phyloP scores from a whole-genome alignment of 2,329 filamentous ascomycete genomes.

The Aspergillus brunneoviolaceus region DNA sequence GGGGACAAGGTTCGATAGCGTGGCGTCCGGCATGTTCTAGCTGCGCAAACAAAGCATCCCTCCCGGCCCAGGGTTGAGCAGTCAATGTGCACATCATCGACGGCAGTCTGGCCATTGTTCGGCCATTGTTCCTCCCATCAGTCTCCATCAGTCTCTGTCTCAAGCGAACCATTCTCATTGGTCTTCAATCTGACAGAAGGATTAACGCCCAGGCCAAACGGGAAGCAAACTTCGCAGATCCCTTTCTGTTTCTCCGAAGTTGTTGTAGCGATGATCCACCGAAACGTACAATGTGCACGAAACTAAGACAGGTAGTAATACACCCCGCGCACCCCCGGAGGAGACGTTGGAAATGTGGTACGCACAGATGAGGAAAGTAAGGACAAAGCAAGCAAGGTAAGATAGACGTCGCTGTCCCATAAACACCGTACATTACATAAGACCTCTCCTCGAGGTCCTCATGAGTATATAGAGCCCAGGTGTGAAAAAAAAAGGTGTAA shows the following conservation, averaged over 20 bases:
- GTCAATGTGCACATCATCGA: background rate
- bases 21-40: background rate
- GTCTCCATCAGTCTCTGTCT: too few species aligned
- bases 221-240: background rate
- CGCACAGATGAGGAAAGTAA: background rate
- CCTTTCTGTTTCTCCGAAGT: background rate
- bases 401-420: background rate
- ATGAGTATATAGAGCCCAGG: background rate
- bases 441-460: background rate
- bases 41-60: background rate
- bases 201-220: conserved; percentile 5
- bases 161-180: background rate
- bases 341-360: background rate
- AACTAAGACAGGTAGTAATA: background rate
- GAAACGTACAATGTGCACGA: background rate
- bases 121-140: background rate
- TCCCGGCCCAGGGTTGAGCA: background rate
- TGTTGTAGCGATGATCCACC: background rate
- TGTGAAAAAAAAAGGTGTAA: background rate
- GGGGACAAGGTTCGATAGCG: background rate
- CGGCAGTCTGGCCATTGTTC: background rate
- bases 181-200: background rate
- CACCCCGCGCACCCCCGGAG: background rate
- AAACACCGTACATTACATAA: background rate
- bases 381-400: too few species aligned